Evolutionary conservation across 352 stramenopile genomes (phyloP).

Genomic region (Sclerospora graminicola): DNA sequence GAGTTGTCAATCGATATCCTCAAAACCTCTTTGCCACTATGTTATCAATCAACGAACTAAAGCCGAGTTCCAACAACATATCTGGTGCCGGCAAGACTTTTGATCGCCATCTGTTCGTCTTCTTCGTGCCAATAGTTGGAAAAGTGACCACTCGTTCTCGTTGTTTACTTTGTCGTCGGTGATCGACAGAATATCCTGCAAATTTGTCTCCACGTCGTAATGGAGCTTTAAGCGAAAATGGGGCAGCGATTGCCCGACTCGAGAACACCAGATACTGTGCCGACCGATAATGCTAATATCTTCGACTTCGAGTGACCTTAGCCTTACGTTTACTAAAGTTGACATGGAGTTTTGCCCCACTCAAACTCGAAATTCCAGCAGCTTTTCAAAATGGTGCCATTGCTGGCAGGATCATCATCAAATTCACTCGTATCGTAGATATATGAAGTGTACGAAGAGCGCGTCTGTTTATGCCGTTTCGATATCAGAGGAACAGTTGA

Average conservation of each 20-base stretch:
- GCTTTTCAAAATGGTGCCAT: slow-evolving; percentile 61
- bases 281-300: slow-evolving; percentile 51
- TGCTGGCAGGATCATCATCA: slow-evolving; percentile 47
- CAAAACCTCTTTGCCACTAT: no score
- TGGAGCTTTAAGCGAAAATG: slow-evolving; percentile 49
- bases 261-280: slow-evolving; percentile 76
- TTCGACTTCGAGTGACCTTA: slow-evolving; percentile 70
- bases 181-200: slow-evolving; percentile 15
- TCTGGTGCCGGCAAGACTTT: slow-evolving; percentile 11
- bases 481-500: slow-evolving; percentile 76
- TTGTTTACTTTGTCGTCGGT: slow-evolving; percentile 27
- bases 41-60: slow-evolving; percentile 47
- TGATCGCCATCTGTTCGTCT: slow-evolving; percentile 8
- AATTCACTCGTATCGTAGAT: slow-evolving; percentile 49
- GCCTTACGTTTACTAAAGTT: slow-evolving; percentile 52
- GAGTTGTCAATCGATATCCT: no score
- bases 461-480: slow-evolving; percentile 72
- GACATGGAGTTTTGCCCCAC: slow-evolving; percentile 76
- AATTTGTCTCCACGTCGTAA: slow-evolving; percentile 29
- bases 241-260: slow-evolving; percentile 50
- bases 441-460: slow-evolving; percentile 40
- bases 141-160: slow-evolving; percentile 63
- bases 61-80: slow-evolving; percentile 61
- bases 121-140: slow-evolving; percentile 17
- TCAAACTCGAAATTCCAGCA: slow-evolving; percentile 78